Evolutionary conservation across 2,329 filamentous ascomycete species (phyloP), one percentile per base, ranked within the genome.

Genomic region (Epichloe coenophiala): DNA sequence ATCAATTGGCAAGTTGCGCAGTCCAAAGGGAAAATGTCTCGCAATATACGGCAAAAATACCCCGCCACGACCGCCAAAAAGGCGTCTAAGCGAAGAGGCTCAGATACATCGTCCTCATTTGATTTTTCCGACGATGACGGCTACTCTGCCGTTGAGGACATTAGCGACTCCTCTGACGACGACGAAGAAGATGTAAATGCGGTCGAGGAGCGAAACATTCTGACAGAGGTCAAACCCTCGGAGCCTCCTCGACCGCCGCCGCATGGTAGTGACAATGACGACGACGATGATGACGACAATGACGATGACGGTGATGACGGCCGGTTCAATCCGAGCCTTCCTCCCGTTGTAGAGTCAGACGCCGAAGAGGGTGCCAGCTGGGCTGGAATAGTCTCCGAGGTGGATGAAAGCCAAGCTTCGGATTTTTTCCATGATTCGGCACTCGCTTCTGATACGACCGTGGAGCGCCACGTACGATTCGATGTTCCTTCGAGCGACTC

Each of bases 181-280:
- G 86, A 91, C 64, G 84, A 91, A 65, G 80, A 86, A 56, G 80
- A 86, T 73, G 80, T 91, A 51, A 78, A 85, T 61, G 79, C 82
- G 73, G 76, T 81, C 71, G 87, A 93, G 76, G 86, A 89, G 71
- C 76, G 81, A 65, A 79, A 83, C 58, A 87, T 90, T 55, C 72
- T 86, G 52, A 66, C 67, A 51, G 67, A 73, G 56, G 67, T 65
- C 55, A 61, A 68, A 39, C 63, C 64, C 54, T 59, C 65, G 59
- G 64, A 63, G 59, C 68, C 75, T 69, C 72, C 76, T 75, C 76
- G 75, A 72, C 73, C 77, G 62, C 73, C 77, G 62, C 65, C 55
- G 51, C 51, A 55, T 13, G 56, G 7, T 6, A 48, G 45, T 37
- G 45, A 53, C 23, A 35, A 65, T 36, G 51, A 49, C 17, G 44